phyloP scores from a whole-genome alignment of 345 rosid genomes.

The Salix dunnii region DNA sequence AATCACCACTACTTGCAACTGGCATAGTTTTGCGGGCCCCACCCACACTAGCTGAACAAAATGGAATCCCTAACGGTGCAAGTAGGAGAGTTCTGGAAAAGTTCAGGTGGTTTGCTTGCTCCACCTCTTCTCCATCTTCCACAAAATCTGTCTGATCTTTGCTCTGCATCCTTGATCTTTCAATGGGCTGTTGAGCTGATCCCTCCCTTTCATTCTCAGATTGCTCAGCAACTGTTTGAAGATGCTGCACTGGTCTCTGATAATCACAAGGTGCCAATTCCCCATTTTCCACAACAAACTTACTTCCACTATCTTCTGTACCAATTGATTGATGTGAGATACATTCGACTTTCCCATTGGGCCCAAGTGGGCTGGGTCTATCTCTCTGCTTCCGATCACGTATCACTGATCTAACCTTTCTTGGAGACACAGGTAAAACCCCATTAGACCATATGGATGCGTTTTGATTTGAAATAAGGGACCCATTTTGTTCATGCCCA shows the following conservation, averaged over 20 bases:
- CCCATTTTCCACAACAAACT: constrained; percentile 55
- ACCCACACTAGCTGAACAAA: constrained; percentile 63
- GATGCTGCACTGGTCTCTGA: constrained; percentile 54
- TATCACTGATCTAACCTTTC: constrained; percentile 60
- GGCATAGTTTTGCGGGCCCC: constrained; percentile 56
- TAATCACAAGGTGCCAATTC: constrained; percentile 57
- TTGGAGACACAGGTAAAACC: constrained; percentile 59
- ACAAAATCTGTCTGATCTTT: constrained; percentile 42
- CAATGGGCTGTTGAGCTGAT: constrained; percentile 34
- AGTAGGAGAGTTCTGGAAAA: constrained; percentile 48
- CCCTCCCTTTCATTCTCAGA: constrained; percentile 50
- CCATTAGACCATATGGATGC: constrained; percentile 73
- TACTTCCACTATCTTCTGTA: constrained; percentile 47
- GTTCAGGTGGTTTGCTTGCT: constrained; percentile 35
- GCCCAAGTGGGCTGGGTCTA: constrained; percentile 77
- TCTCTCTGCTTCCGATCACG: constrained; percentile 66
- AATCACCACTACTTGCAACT: constrained; percentile 32
- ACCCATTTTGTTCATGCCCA: constrained; percentile 51
- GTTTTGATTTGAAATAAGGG: constrained; percentile 48
- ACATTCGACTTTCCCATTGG: constrained; percentile 73
- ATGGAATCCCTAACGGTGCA: constrained; percentile 83
- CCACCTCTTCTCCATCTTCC: constrained; percentile 56
- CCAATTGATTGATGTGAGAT: constrained; percentile 47
- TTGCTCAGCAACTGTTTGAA: constrained; percentile 45
- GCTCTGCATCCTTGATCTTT: constrained; percentile 28